Base-by-base conservation (phyloP, 768 basidiomycete species). In the Paxillus rubicundulus region DNA sequence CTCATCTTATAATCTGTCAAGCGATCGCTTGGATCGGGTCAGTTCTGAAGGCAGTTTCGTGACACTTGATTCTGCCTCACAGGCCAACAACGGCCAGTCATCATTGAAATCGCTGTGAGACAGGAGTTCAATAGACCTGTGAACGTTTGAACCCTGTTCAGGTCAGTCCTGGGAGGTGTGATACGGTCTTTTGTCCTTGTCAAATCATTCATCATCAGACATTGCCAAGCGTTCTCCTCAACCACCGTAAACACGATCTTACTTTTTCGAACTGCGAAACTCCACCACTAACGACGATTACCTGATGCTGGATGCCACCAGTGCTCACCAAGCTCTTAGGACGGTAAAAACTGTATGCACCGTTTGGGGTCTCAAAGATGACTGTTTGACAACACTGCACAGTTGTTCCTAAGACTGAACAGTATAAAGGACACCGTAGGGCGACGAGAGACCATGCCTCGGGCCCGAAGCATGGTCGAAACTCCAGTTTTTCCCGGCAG, bases 1-100 rank as follows among this genome's bases (percentile, higher is more conserved):
- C 33, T 39, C 24, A 24, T 57, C 58, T 62, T 56, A 53, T 60
- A 61, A 60, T 53, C 56, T 60, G 54, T 65, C 62, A 56, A 51
- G 54, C 55, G 56, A 65, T 58, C 60, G 43, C 24, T 36, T 21
- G 41, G 32, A 36, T 42, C 54, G 30, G 33, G 38, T 24, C 24
- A 24, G 24, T 24, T 24, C 24, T 27, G 46, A 46, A n/a, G 43
- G 36, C 36, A 37, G 36, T 14, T 37, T 37, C 36, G 7, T 7
- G n/a, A n/a, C n/a, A n/a, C n/a, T n/a, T n/a, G 24, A 24, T 5
- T 24, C 24, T 4, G 24, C 24, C 5, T 24, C 24, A 24, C 24
- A 24, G 24, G 24, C 24, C 24, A 24, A 24, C 24, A 24, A 24
- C 24, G 24, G 24, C 24, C 36, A 37, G 41, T 21, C 41, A 20